Base-by-base conservation (phyloP, 2,329 filamentous ascomycete genomes). In the Fusarium verticillioides region DNA sequence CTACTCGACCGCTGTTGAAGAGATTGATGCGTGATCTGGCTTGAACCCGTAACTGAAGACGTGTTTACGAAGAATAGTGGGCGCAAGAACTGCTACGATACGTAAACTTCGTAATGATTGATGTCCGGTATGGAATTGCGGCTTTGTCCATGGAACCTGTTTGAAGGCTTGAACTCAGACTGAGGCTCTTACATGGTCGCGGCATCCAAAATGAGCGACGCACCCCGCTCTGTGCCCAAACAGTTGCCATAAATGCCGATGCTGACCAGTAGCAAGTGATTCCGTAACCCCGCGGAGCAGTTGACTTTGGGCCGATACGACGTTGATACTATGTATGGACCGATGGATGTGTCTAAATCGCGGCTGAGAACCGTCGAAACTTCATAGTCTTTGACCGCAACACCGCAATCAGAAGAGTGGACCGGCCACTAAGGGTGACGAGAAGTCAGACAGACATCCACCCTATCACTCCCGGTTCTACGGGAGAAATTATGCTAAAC, bases 401-500 rank as follows among this genome's bases (percentile, higher is more conserved):
- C 44, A 72, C 32, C 39, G 30, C 34, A 64, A 59, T 49, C 54
- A 72, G 46, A 43, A 56, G 54, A 49, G 64, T 46, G 50, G 56
- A 66, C 16, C 26, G 19, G n/a, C 34, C 42, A 39, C 52, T 15
- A 46, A 50, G 50, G 30, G 21, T 40, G 15, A 23, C 47, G 10
- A 54, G 39, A 47, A 19, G 50, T 43, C 23, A n/a, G 37, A 21
- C 32, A 40, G 37, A 23, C 34, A 42, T 52, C 40, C 36, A 40
- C 57, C 36, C 56, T 57, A 58, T 59, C 42, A 37, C 43, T 70
- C 46, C 47, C 58, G 54, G 57, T 19, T 60, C 30, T 58, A 32
- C 58, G 57, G 65, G 54, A 66, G n/a, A 44, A 52, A 65, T 47
- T 57, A 44, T 65, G 42, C 63, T 67, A 57, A 63, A 63, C 46